Percentiles rank a stretch among this genome's conserved stretches.
Evolutionary conservation across 495 filamentous ascomycete genomes (phyloP).

Genomic region (Neurospora sp.): DNA sequence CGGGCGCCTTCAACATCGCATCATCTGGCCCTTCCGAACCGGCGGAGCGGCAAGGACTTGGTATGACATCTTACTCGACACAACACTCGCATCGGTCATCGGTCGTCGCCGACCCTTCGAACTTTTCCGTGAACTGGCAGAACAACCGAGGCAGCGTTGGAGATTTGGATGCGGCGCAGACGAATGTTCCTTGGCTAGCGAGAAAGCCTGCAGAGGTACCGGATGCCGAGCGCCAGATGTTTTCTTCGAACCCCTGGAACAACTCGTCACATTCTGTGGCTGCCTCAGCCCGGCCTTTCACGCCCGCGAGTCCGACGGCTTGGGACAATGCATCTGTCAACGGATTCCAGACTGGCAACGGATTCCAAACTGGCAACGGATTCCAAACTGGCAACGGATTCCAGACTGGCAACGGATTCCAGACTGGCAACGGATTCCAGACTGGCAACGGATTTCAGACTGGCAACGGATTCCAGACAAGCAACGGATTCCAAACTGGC

Average conservation of each 20-base stretch:
- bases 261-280: background rate
- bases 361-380: background rate
- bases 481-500: background rate
- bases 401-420: background rate
- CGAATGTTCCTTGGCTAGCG: background rate
- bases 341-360: background rate
- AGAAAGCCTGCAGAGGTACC: background rate
- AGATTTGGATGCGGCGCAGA: background rate
- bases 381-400: background rate
- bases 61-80: background rate
- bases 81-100: background rate
- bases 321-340: background rate
- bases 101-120: background rate
- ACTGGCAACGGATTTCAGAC: no score
- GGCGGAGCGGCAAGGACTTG: background rate
- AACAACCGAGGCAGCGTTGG: background rate
- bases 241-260: background rate
- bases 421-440: background rate
- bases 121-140: background rate
- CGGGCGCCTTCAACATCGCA: background rate
- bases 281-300: background rate
- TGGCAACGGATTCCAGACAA: no score
- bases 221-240: background rate
- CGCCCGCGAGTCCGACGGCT: background rate
- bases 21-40: background rate